Evolutionary conservation across 1,284 basidiomycete species (phyloP), one percentile per base, ranked within the genome.

Genomic region (Blastosporella zonata): DNA sequence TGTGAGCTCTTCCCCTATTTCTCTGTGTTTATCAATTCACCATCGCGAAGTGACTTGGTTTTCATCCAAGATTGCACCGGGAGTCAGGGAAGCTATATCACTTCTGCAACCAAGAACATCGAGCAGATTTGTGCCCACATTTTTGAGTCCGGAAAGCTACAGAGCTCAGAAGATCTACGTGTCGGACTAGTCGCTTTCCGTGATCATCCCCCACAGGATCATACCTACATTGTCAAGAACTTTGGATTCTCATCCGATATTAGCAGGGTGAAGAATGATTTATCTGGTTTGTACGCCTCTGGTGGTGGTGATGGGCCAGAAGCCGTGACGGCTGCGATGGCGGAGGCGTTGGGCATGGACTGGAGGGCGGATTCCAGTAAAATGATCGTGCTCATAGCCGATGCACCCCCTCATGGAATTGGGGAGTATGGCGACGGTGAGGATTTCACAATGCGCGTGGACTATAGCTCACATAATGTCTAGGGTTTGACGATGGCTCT

Each of bases 281-380:
- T 99, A 50, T 87, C 88, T 38, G 75, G 78, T 18, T 71, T 95
- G 52, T 93, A 96, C 70, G 97, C 97, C 12, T 90, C 89, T 4
- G 96, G 96, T 12, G 94, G 97, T 22, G 96, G 96, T 9, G 96
- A 99, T 74, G 96, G 97, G 0, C 97, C 97, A 0, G 97, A 99
- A 66, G 97, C 95, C 2, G 91, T 97, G 50, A 99, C 97, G 0
- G 94, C 96, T 2, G 96, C 90, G 9, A 74, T 99, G 68, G 84
- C 85, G 6, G 93, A 95, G 57, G 87, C 86, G 12, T 65, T 94
- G 57, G 81, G 83, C 48, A 88, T 97, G 81, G 87, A 94, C 33
- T 99, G 97, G 97, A 78, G 97, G 57, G 75, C 79, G 42, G 70
- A 83, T 46, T 93, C 96, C 13, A 93, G 90, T 62, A 97, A 92